phyloP scores from a whole-genome alignment of 257 asterid genomes.

The Eucommia ulmoides region DNA sequence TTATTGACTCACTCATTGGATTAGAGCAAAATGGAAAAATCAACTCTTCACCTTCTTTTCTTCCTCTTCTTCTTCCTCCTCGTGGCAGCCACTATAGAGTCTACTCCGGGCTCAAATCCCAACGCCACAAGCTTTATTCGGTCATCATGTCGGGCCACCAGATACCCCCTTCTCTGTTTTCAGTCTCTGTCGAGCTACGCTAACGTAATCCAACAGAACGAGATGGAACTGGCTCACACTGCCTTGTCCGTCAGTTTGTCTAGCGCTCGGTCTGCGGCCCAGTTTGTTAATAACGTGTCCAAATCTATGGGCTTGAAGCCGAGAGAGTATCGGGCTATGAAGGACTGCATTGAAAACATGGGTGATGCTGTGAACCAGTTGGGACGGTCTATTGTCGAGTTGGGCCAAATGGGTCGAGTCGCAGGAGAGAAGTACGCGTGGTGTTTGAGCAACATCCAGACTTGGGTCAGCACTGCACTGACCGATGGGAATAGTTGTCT shows the following conservation, averaged over 20 bases:
- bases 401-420: constrained; percentile 1
- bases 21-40: too few species aligned
- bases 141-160: constrained; percentile 11
- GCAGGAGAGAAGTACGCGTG: constrained; percentile 8
- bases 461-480: constrained; percentile 83
- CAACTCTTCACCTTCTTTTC: too few species aligned
- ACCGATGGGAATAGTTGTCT: constrained; percentile 52
- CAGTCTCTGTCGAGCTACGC: constrained; percentile 7
- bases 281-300: constrained; percentile 4
- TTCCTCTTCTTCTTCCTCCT: too few species aligned
- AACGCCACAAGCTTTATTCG: constrained; percentile 8
- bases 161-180: constrained; percentile 6
- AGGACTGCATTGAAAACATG: constrained; percentile 24
- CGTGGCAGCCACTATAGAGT: neutral
- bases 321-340: constrained; percentile 15
- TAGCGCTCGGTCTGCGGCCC: constrained; percentile 4
- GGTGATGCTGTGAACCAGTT: constrained; percentile 22
- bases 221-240: constrained; percentile 7
- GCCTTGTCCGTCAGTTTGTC: constrained; percentile 9
- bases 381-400: constrained; percentile 15
- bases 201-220: constrained; percentile 1
- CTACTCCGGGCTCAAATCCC: constrained; percentile 9
- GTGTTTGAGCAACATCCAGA: constrained; percentile 28
- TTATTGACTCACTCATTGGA: too few species aligned
- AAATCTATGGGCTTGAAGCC: constrained; percentile 2